phyloP scores from a whole-genome alignment of 495 filamentous ascomycete species.

The Rostrohypoxylon terebratum region DNA sequence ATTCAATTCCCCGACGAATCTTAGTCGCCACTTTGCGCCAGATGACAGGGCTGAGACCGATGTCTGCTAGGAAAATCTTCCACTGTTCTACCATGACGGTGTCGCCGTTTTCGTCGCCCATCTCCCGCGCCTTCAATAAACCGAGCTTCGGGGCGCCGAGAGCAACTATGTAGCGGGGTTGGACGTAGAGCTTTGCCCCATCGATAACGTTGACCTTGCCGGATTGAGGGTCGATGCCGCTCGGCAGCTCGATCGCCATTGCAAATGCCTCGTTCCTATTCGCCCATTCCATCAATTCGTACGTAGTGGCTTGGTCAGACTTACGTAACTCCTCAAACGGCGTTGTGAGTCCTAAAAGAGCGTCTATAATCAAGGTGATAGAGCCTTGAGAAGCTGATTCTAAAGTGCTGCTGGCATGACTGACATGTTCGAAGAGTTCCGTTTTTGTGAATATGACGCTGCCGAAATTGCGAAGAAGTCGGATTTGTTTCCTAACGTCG shows the following conservation, averaged over 20 bases:
- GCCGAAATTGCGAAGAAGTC: constrained; percentile 80
- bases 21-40: constrained; percentile 90
- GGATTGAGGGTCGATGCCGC: constrained; percentile 81
- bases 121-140: constrained; percentile 74
- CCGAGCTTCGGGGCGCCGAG: constrained; percentile 88
- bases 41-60: constrained; percentile 81
- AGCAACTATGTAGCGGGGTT: constrained; percentile 80
- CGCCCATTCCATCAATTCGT: constrained; percentile 86
- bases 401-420: constrained; percentile 43
- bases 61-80: constrained; percentile 84
- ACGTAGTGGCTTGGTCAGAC: constrained; percentile 83
- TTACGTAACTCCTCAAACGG: constrained; percentile 85
- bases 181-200: constrained; percentile 76
- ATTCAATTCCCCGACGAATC: constrained; percentile 82
- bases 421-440: constrained; percentile 64
- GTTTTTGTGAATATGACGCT: constrained; percentile 71
- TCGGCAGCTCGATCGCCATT: constrained; percentile 87
- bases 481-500: constrained; percentile 77
- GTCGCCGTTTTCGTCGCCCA: constrained; percentile 65
- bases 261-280: constrained; percentile 83
- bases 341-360: constrained; percentile 83
- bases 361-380: constrained; percentile 88
- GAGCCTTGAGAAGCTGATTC: constrained; percentile 53
- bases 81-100: constrained; percentile 63
- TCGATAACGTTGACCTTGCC: constrained; percentile 72